These are phyloP conservation scores for Letharia columbiana DNA, from an alignment of 495 filamentous ascomycete genomes.

Conservation along the genomic window DNA sequence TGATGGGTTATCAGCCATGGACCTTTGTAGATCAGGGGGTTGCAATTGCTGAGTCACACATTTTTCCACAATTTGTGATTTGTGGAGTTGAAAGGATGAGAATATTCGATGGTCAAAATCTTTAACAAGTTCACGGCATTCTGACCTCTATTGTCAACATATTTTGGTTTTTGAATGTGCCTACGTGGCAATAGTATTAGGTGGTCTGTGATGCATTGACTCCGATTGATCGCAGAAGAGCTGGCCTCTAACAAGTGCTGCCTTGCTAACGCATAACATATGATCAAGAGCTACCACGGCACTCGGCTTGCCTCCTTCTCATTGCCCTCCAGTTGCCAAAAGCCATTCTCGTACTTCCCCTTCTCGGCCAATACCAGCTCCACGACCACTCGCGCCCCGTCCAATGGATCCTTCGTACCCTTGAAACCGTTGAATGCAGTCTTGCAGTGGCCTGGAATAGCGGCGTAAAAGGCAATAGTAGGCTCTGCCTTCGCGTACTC, in stretches of 20 bases:
- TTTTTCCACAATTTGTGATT: neutral
- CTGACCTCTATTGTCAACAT: neutral
- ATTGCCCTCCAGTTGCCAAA: constrained; percentile 17
- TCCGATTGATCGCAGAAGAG: neutral
- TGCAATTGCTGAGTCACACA: neutral
- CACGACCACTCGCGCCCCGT: constrained; percentile 29
- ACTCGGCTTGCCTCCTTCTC: neutral
- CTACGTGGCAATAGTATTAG: neutral
- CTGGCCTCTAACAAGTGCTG: neutral
- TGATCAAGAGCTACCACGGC: neutral
- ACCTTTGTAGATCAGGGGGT: neutral
- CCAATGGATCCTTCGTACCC: constrained; percentile 27
- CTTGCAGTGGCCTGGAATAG: constrained; percentile 29
- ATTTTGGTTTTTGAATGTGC: neutral
- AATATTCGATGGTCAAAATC: too few species aligned
- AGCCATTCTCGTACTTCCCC: constrained; percentile 24
- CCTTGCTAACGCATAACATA: neutral
- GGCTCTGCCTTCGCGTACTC: constrained; percentile 39
- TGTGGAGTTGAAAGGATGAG: too few species aligned
- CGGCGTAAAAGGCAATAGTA: constrained; percentile 32
- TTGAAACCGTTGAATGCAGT: constrained; percentile 33
- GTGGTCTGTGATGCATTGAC: neutral
- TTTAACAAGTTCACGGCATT: neutral
- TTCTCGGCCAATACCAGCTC: constrained; percentile 26
- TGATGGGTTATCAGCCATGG: neutral